Evolutionary conservation across 441 rosid species (phyloP).

Genomic region (Brassica hybrid): DNA sequence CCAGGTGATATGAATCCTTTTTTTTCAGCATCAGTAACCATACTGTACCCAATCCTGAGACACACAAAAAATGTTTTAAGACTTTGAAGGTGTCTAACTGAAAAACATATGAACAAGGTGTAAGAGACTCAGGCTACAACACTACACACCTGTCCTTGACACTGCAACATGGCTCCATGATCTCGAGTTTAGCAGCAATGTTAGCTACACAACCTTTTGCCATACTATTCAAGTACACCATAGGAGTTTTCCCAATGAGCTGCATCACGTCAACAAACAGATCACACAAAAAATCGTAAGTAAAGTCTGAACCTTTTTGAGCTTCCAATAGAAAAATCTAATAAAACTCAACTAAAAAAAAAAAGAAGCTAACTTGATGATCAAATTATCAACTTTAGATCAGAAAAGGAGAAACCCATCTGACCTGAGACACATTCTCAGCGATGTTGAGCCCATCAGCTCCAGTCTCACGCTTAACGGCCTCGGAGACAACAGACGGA

Average conservation of each 20-base stretch:
- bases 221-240: constrained; percentile 89
- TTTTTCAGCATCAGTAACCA: constrained; percentile 92
- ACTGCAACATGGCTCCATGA: constrained; percentile 98
- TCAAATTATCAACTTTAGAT: background rate
- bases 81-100: background rate
- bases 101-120: constrained; percentile 3
- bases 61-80: background rate
- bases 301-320: constrained; percentile 12
- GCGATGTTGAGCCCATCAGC: constrained; percentile 83
- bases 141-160: constrained; percentile 84
- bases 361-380: constrained; percentile 1
- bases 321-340: background rate
- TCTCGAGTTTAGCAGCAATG: constrained; percentile 95
- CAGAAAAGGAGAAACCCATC: background rate
- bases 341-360: background rate
- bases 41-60: constrained; percentile 94
- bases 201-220: constrained; percentile 84
- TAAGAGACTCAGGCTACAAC: background rate
- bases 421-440: constrained; percentile 82
- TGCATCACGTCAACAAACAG: constrained; percentile 39
- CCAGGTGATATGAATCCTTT: constrained; percentile 82
- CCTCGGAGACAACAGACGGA: no score
- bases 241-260: constrained; percentile 96
- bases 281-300: background rate
- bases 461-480: constrained; percentile 26